Percentiles rank a stretch among this genome's conserved stretches.
phyloP scores from a whole-genome alignment of 1,284 basidiomycete species.

The Sanghuangporus sanghuang region DNA sequence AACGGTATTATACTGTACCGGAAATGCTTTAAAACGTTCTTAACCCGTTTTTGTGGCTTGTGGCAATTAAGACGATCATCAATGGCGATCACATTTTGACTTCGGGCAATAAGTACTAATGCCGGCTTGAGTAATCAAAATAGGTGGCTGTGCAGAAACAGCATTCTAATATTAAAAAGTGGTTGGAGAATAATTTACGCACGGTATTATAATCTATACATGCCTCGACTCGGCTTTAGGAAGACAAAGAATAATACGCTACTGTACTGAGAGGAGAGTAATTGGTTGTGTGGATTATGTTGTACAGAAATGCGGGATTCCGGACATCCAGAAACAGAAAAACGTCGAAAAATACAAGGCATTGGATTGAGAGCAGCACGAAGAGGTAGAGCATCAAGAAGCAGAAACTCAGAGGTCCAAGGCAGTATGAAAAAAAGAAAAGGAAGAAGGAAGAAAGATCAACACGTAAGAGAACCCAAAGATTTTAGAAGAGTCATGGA shows the following conservation, averaged over 20 bases:
- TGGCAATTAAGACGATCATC: no score
- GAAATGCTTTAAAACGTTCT: no score
- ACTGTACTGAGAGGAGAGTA: neutral
- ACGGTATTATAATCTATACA: slow-evolving; percentile 2
- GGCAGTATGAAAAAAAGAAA: neutral
- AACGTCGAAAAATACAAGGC: neutral
- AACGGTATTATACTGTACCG: no score
- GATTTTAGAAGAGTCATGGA: neutral
- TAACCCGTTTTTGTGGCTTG: no score
- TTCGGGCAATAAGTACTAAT: no score
- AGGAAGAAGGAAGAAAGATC: neutral
- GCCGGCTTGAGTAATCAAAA: no score
- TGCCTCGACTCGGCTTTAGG: neutral
- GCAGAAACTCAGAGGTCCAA: neutral
- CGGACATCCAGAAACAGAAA: no score
- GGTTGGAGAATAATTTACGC: neutral
- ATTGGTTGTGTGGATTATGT: neutral
- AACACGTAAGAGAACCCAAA: neutral
- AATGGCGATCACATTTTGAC: no score
- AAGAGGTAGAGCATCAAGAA: neutral
- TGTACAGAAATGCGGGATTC: neutral
- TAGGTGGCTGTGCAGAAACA: no score
- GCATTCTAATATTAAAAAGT: no score
- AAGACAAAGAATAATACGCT: neutral
- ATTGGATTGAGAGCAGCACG: neutral